phyloP scores from a whole-genome alignment of 352 stramenopile genomes.

The Phytophthora fragariae region DNA sequence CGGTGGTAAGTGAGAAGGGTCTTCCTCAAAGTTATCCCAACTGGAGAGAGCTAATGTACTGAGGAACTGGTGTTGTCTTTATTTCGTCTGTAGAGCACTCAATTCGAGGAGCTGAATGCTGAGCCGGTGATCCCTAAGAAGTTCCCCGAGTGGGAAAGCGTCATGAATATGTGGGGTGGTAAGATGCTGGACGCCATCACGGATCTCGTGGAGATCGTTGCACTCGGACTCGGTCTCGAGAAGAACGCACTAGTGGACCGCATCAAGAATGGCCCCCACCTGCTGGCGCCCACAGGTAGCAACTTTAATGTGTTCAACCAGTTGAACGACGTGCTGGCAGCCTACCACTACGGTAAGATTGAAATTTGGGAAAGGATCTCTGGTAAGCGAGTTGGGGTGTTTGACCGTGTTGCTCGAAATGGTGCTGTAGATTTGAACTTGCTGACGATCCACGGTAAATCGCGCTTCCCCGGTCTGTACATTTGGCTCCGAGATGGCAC shows the following conservation, averaged over 20 bases:
- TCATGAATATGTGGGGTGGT: conserved; percentile 93
- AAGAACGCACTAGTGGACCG: conserved; percentile 77
- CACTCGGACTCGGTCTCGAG: conserved; percentile 86
- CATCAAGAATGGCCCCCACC: conserved; percentile 89
- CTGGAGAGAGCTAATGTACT: conserved; percentile 7
- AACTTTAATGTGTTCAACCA: conserved; percentile 87
- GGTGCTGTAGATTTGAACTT: conserved; percentile 88
- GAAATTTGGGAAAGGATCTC: neutral
- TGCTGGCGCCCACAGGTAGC: conserved; percentile 92
- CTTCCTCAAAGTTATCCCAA: neutral
- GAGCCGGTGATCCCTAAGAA: conserved; percentile 85
- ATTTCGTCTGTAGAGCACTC: conserved; percentile 48
- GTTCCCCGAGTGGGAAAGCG: conserved; percentile 88
- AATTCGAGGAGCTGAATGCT: conserved; percentile 89
- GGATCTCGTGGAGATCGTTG: conserved; percentile 89
- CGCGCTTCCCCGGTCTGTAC: conserved; percentile 90
- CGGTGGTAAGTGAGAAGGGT: conserved; percentile 28
- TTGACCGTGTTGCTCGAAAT: conserved; percentile 16
- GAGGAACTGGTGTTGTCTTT: neutral
- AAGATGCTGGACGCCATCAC: conserved; percentile 89
- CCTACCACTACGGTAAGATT: conserved; percentile 90
- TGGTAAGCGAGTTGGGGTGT: neutral
- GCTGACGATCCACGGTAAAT: conserved; percentile 94
- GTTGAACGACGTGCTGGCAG: conserved; percentile 88
- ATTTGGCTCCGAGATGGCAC: conserved; percentile 92